Evolutionary conservation across 345 rosid species (phyloP), one percentile per base, ranked within the genome.

Genomic region (Nephelium lappaceum): DNA sequence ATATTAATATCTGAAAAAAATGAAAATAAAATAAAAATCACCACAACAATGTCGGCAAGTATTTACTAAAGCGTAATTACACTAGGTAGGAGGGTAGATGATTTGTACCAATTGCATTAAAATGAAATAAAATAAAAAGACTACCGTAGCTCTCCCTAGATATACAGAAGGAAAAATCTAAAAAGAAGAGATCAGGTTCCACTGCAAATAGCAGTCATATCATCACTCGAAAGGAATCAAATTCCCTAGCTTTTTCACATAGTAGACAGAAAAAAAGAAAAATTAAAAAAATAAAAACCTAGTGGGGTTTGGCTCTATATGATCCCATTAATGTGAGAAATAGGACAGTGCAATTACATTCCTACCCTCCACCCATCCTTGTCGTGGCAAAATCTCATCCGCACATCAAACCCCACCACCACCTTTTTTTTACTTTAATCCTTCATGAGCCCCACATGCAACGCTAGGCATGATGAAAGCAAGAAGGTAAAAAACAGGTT

Each of bases 371-470:
- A 57, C 27, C 79, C 80, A 45, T 43, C 65, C 65, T 45, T 41
- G 45, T 75, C 65, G 55, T 83, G 85, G 82, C 88, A 79, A 85
- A 85, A 91, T 80, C 86, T 79, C 82, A 69, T 78, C 82, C 84
- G 21, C 82, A 76, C 75, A 81, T 81, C 86, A 76, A 41, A 69
- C 72, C 72, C 76, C 83, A 60, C 31, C 24, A 0, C 36, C 31
- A 53, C 18, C 60, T 10, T 0, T 18, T 1, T 36, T 36, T 51
- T 18, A 2, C 25, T 24, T 36, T 31, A 0, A 14, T 3, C 69
- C 19, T n/a, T 77, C 79, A 81, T 3, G 5, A 60, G 45, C 53
- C 85, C 86, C 80, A 81, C 74, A 61, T 2, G 2, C 69, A 66
- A 62, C 69, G 69, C 21, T 36, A 74, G 70, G 42, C 75, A 83